These are phyloP conservation scores for Paspalum vaginatum DNA, from an alignment of 176 grass and related monocot genomes.

Conservation along the genomic window DNA sequence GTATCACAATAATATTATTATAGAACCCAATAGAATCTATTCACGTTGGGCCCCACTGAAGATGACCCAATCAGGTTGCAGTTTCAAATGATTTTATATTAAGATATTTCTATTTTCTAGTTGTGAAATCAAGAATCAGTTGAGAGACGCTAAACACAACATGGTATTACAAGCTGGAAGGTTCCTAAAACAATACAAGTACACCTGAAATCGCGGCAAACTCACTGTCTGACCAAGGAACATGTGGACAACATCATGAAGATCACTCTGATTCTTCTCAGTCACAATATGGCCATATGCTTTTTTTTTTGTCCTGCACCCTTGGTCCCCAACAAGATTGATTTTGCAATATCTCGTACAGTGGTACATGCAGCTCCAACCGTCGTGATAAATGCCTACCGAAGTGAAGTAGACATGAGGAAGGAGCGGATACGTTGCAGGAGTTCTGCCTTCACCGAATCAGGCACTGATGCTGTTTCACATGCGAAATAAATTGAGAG, in stretches of 20 bases:
- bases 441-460: constrained; percentile 94
- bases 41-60: not conserved
- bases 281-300: not conserved
- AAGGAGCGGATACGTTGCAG: constrained; percentile 85
- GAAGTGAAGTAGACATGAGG: constrained; percentile 75
- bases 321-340: not conserved
- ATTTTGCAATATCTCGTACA: not conserved
- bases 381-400: constrained; percentile 38
- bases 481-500: constrained; percentile 15
- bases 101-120: constrained; percentile 9
- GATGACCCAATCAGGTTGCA: constrained; percentile 25
- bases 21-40: constrained; percentile 8
- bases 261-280: constrained; percentile 3
- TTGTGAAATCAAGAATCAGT: not conserved
- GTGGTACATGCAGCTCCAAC: constrained; percentile 3
- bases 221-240: not conserved
- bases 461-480: constrained; percentile 86
- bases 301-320: constrained; percentile 6
- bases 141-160: not conserved
- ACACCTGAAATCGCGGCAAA: constrained; percentile 13
- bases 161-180: constrained; percentile 34
- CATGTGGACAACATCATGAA: not conserved
- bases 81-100: constrained; percentile 16
- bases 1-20: not conserved
- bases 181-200: constrained; percentile 38